Base-by-base conservation (phyloP, 805 yeast species). In the Torulaspora franciscae region DNA sequence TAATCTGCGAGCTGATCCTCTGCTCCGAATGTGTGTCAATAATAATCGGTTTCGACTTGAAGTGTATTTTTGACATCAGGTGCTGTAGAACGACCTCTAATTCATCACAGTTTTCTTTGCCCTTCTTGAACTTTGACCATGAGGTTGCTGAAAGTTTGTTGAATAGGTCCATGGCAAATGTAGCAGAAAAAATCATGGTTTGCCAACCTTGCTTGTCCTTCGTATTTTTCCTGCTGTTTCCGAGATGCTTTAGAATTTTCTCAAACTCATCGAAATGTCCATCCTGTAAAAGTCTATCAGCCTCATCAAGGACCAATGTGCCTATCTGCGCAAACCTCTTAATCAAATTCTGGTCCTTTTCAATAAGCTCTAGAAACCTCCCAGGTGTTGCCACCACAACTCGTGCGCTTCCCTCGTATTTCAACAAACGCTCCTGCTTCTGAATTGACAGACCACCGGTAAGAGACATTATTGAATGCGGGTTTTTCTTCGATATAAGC, bases 381-480 rank as follows among this genome's bases (percentile, higher is more conserved):
- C 99, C 99, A 0, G 99, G 98, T 0, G 99, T 93, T 1, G 96
- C 96, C 30, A 93, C 91, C 10, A 93, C 68, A 14, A 93, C 76
- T 36, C 71, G 65, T 9, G 80, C 87, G 1, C 96, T 93, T 6
- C 83, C 80, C 32, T 71, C 63, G 50, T 80, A 80, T 17, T 73
- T 70, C 42, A 93, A 69, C 46, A 85, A 65, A 61, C 99, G 76
- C 58, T 85, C 86, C 68, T 93, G 99, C 59, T 90, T 93, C 60
- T 87, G 96, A 51, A 90, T 84, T 1, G 98, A 84, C 29, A 93
- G 73, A 7, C 99, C 99, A 49, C 99, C 99, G 6, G 99, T 93
- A 32, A 93, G 69, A 34, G 90, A 76, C 8, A 88, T 74, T 40
- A 91, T 77, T 0, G 88, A 45, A 74, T 71, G 13, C 79, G 83